Evolutionary conservation across 495 filamentous ascomycete genomes (phyloP), one percentile per base, ranked within the genome.

Genomic region (Aspergillus olivimuriae): DNA sequence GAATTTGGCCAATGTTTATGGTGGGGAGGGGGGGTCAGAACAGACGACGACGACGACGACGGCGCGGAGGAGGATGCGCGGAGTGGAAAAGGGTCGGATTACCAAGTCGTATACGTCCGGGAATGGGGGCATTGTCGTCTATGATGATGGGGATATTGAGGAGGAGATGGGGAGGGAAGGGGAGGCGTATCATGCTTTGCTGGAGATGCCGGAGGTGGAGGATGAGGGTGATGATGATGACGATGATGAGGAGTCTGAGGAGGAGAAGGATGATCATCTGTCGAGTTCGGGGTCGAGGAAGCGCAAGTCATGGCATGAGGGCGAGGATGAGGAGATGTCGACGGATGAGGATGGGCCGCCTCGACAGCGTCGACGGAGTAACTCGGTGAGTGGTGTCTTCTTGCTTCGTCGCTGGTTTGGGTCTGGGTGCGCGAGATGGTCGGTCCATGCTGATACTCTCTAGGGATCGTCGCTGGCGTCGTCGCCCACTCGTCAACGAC

Each of bases 91-190:
- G 37, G 92, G 92, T 0, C 76, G 76, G 40, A 79, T 95, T 21
- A 73, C 75, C 23, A 69, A 74, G n/a, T 61, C 72, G 1, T 95
- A 90, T 58, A 76, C 75, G 48, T 80, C 82, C 14, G 86, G 86
- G 24, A 80, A 75, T 46, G 89, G 89, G 20, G 89, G 89, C 0
- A 87, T 95, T 47, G 73, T 95, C 43, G 88, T 94, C 4, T 92
- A 87, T 62, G 94, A 97, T 55, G 94, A 97, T 62, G 94, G 91
- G 12, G 92, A 98, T 64, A 92, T 98, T 34, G 86, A 90, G 50
- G 87, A 91, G 41, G 89, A 90, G n/a, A 62, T 97, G 33, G 51
- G 50, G 23, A 69, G 63, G 15, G 89, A 97, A 65, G 68, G 75
- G 48, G 80, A 87, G 35, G 89, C 92, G 30, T 97, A 89, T 52